Evolutionary conservation across 352 stramenopile genomes (phyloP).

Genomic region (Globisporangium middletonii): DNA sequence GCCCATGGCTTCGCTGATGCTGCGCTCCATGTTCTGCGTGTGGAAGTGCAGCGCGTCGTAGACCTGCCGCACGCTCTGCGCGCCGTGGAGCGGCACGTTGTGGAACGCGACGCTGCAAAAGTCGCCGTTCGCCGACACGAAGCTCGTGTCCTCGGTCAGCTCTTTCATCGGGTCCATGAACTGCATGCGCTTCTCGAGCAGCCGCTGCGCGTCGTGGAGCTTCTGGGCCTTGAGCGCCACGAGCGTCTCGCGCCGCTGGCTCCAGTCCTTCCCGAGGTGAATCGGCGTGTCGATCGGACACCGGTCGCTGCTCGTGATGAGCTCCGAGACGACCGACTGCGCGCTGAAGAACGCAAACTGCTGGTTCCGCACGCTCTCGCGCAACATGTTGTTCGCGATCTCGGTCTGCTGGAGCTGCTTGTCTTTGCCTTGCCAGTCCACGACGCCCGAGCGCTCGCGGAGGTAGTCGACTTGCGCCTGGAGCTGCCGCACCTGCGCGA

Average conservation of each 20-base stretch:
- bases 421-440: constrained; percentile 16
- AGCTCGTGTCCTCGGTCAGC: constrained; percentile 5
- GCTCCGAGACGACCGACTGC: constrained; percentile 40
- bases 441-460: constrained; percentile 17
- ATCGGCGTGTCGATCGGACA: constrained; percentile 42
- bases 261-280: constrained; percentile 29
- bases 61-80: constrained; percentile 8
- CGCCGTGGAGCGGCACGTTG: constrained; percentile 3
- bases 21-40: constrained; percentile 14
- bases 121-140: constrained; percentile 9
- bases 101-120: constrained; percentile 13
- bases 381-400: constrained; percentile 37
- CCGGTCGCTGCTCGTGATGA: constrained; percentile 21
- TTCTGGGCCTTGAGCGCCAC: constrained; percentile 40
- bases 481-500: constrained; percentile 29
- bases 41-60: constrained; percentile 13
- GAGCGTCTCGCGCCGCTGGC: constrained; percentile 26
- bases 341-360: constrained; percentile 35
- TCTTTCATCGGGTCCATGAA: constrained; percentile 26
- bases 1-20: constrained; percentile 10
- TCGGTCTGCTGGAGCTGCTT: constrained; percentile 24
- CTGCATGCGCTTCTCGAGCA: constrained; percentile 40
- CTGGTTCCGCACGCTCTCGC: constrained; percentile 39
- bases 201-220: constrained; percentile 33
- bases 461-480: constrained; percentile 33